Percentiles rank a stretch among this genome's conserved stretches.
Evolutionary conservation across 2,329 filamentous ascomycete species (phyloP).

Genomic region (Diplodia sapinea): DNA sequence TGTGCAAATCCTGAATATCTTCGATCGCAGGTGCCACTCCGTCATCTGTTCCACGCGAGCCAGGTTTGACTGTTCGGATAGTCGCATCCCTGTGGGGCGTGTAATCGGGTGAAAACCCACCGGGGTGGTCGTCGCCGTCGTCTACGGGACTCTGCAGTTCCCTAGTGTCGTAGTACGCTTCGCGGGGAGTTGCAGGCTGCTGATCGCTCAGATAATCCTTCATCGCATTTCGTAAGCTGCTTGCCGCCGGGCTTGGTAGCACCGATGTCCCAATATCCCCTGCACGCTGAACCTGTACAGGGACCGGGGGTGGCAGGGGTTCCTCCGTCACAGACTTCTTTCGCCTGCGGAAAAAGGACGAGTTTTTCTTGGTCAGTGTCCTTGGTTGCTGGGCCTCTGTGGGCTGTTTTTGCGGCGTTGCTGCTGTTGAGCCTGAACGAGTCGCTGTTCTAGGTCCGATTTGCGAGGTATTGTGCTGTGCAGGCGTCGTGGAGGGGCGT

Average conservation of each 20-base stretch:
- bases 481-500: slow-evolving; percentile 30
- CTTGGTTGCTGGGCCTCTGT: slow-evolving; percentile 34
- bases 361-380: slow-evolving; percentile 82
- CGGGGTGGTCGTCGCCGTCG: slow-evolving; percentile 48
- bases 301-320: slow-evolving; percentile 65
- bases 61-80: slow-evolving; percentile 67
- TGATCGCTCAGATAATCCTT: slow-evolving; percentile 71
- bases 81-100: slow-evolving; percentile 73
- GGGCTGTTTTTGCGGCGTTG: slow-evolving; percentile 14
- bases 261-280: slow-evolving; percentile 39
- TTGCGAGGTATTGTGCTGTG: slow-evolving; percentile 31
- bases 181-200: slow-evolving; percentile 34
- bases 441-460: not conserved
- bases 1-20: slow-evolving; percentile 38
- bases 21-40: slow-evolving; percentile 33
- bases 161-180: slow-evolving; percentile 40
- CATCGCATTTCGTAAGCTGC: slow-evolving; percentile 85
- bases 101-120: slow-evolving; percentile 77
- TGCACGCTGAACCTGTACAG: slow-evolving; percentile 49
- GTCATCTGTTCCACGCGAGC: slow-evolving; percentile 43
- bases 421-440: slow-evolving; percentile 11
- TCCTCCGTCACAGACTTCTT: slow-evolving; percentile 85
- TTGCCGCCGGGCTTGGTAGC: slow-evolving; percentile 62
- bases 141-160: slow-evolving; percentile 38
- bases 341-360: slow-evolving; percentile 89